Conservation (phyloP, 352 stramenopile species). For the Phytophthora chlamydospora region DNA sequence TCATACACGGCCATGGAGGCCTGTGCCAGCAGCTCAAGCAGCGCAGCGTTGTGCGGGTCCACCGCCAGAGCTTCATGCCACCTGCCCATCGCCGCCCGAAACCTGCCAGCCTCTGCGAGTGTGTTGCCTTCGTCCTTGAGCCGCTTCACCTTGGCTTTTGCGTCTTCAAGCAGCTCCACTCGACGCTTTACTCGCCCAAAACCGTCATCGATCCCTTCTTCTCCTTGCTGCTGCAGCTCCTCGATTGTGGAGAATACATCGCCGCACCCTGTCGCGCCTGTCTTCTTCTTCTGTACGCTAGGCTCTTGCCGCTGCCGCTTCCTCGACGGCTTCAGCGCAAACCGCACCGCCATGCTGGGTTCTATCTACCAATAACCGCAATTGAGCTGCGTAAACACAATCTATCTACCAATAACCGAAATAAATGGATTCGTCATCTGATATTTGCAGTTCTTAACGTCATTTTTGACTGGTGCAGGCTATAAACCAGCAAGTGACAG, state of each 20-base stretch:
- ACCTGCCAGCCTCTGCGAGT: conserved; percentile 71
- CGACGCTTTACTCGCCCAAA: conserved; percentile 13
- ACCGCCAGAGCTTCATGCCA: conserved; percentile 67
- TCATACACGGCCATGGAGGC: conserved; percentile 71
- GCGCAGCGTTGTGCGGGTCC: conserved; percentile 48
- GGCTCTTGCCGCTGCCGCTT: conserved; percentile 35
- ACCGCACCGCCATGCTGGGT: conserved; percentile 12
- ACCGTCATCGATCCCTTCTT: neutral
- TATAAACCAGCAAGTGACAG: conserved; percentile 20
- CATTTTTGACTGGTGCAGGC: conserved; percentile 29
- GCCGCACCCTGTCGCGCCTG: neutral
- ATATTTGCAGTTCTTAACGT: conserved; percentile 1
- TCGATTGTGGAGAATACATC: conserved; percentile 18
- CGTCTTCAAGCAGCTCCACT: conserved; percentile 64
- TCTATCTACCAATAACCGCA: neutral
- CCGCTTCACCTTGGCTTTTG: conserved; percentile 53
- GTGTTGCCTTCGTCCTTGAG: conserved; percentile 81
- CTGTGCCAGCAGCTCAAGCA: conserved; percentile 79
- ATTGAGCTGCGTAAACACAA: neutral
- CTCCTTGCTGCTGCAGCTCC: neutral
- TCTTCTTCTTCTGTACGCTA: neutral
- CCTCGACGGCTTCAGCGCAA: conserved; percentile 37
- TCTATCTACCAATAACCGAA: conserved; percentile 7
- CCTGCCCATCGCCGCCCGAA: conserved; percentile 63
- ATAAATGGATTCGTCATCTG: neutral